Evolutionary conservation across 805 yeast species (phyloP).

Genomic region (Pichia membranifaciens): DNA sequence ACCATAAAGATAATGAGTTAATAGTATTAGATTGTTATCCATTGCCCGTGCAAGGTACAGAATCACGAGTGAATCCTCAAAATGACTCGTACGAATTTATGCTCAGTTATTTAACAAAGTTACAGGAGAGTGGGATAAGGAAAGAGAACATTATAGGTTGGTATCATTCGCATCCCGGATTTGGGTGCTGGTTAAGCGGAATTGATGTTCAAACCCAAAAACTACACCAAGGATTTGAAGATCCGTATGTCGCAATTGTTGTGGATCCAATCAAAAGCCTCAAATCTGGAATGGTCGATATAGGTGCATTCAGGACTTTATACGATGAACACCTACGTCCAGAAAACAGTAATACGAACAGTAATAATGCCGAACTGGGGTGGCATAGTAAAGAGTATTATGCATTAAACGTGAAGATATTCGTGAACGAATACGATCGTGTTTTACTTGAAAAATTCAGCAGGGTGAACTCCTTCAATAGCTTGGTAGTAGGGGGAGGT

Average conservation of each 20-base stretch:
- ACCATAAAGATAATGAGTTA: slow-evolving; percentile 45
- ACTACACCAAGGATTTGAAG: slow-evolving; percentile 82
- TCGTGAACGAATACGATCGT: slow-evolving; percentile 47
- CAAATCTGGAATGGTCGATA: slow-evolving; percentile 61
- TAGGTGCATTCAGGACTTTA: slow-evolving; percentile 84
- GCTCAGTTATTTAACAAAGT: slow-evolving; percentile 69
- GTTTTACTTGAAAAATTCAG: slow-evolving; percentile 32
- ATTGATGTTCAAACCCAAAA: slow-evolving; percentile 88
- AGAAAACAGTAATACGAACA: slow-evolving; percentile 6
- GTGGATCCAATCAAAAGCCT: slow-evolving; percentile 74
- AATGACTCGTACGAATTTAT: slow-evolving; percentile 92
- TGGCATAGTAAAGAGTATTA: slow-evolving; percentile 67
- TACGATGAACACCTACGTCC: slow-evolving; percentile 17
- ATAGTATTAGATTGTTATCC: slow-evolving; percentile 78
- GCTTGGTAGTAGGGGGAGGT: neutral
- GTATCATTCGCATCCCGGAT: slow-evolving; percentile 97
- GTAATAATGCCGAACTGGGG: slow-evolving; percentile 48
- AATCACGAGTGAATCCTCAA: slow-evolving; percentile 91
- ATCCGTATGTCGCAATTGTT: slow-evolving; percentile 85
- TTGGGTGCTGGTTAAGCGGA: slow-evolving; percentile 93
- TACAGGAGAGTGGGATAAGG: slow-evolving; percentile 41
- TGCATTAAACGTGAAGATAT: slow-evolving; percentile 55
- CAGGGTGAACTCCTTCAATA: neutral
- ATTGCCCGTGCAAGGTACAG: slow-evolving; percentile 93
- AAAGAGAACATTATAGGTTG: slow-evolving; percentile 84